Percentiles rank a stretch among this genome's conserved stretches.
Conservation (phyloP, 1,284 basidiomycete species). For the Leucoagaricus sp. region DNA sequence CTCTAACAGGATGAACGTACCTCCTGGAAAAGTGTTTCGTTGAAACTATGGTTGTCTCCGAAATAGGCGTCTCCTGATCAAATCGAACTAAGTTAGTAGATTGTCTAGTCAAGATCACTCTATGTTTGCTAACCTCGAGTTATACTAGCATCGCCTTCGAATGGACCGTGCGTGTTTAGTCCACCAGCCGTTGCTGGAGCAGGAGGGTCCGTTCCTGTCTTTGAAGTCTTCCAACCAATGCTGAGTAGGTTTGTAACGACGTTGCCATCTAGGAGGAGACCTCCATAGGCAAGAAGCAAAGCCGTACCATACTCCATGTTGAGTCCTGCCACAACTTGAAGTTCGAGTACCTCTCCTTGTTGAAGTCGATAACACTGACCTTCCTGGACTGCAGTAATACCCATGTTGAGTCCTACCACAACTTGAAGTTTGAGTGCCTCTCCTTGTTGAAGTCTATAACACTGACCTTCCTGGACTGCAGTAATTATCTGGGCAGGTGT, state of each 20-base stretch:
- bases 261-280: slow-evolving; percentile 26
- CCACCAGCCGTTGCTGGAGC: slow-evolving; percentile 24
- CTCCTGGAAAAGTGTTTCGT: slow-evolving; percentile 24
- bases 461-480: slow-evolving; percentile 19
- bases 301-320: slow-evolving; percentile 15
- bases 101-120: not conserved
- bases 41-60: slow-evolving; percentile 28
- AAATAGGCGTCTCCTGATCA: slow-evolving; percentile 21
- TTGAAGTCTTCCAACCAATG: slow-evolving; percentile 25
- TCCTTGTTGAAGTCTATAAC: no score
- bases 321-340: slow-evolving; percentile 7
- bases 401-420: slow-evolving; percentile 17
- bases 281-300: slow-evolving; percentile 18
- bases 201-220: slow-evolving; percentile 24
- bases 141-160: slow-evolving; percentile 23
- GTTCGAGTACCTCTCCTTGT: no score
- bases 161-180: slow-evolving; percentile 15
- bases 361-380: slow-evolving; percentile 9
- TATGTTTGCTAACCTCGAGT: slow-evolving; percentile 10
- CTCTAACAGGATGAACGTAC: slow-evolving; percentile 7
- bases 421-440: not conserved
- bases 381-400: slow-evolving; percentile 20
- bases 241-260: slow-evolving; percentile 26
- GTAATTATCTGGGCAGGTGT: slow-evolving; percentile 20
- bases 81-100: not conserved